These are phyloP conservation scores for Phytophthora tentaculata DNA, from an alignment of 352 stramenopile genomes.

Conservation along the genomic window DNA sequence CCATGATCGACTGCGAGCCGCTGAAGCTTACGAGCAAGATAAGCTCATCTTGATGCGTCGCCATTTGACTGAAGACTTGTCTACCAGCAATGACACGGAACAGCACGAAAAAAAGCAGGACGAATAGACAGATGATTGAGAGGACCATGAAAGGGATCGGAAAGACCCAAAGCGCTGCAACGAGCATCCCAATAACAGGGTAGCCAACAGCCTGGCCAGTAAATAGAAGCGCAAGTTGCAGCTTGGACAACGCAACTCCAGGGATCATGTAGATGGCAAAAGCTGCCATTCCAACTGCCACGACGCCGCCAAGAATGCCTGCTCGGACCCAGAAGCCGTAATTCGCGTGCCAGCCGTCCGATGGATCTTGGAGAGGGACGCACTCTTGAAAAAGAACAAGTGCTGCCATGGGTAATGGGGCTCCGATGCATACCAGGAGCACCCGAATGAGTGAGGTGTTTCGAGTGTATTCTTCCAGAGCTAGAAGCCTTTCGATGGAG, in stretches of 20 bases:
- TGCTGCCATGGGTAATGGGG: conserved; percentile 20
- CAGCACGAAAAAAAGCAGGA: conserved; percentile 18
- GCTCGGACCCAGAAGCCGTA: conserved; percentile 35
- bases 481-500: conserved; percentile 18
- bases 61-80: conserved; percentile 16
- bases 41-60: conserved; percentile 12
- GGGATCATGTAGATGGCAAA: conserved; percentile 29
- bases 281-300: conserved; percentile 8
- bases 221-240: conserved; percentile 18
- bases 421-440: conserved; percentile 19
- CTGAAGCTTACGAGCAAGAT: conserved; percentile 26
- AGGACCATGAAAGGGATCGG: conserved; percentile 33
- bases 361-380: conserved; percentile 27
- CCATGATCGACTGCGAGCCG: conserved; percentile 19
- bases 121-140: conserved; percentile 20
- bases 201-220: conserved; percentile 13
- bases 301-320: conserved; percentile 9
- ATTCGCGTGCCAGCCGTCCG: conserved; percentile 30
- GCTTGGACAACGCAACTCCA: conserved; percentile 12
- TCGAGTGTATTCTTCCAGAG: conserved; percentile 26
- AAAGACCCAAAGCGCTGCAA: conserved; percentile 32
- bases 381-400: conserved; percentile 22
- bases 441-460: conserved; percentile 10
- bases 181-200: conserved; percentile 11
- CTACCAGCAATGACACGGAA: conserved; percentile 27